phyloP scores from a whole-genome alignment of 768 basidiomycete species.

The Pilatotrama ljubarskyi region DNA sequence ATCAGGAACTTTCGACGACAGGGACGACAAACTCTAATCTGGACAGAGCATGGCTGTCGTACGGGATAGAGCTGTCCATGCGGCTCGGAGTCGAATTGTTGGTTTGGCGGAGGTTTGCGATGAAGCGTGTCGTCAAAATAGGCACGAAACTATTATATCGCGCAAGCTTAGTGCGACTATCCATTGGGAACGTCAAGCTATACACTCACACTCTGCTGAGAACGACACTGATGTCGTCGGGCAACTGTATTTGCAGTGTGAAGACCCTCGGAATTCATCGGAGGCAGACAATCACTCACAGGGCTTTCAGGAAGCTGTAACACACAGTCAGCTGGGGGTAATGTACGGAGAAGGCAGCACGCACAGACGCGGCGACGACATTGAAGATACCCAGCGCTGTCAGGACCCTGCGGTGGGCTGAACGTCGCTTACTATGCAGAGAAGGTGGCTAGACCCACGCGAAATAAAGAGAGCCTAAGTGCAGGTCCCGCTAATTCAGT shows the following conservation, averaged over 20 bases:
- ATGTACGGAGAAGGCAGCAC: neutral
- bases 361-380: neutral
- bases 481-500: neutral
- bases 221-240: neutral
- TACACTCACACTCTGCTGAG: neutral
- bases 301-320: neutral
- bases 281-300: neutral
- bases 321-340: neutral
- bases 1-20: too few species aligned
- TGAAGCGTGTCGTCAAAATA: neutral
- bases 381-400: neutral
- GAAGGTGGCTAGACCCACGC: neutral
- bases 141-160: neutral
- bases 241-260: neutral
- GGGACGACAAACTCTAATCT: too few species aligned
- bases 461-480: neutral
- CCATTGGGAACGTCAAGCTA: too few species aligned
- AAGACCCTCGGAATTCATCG: neutral
- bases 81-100: neutral
- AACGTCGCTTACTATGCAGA: neutral
- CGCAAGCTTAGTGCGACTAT: too few species aligned
- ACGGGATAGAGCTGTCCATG: too few species aligned
- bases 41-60: too few species aligned
- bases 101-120: neutral
- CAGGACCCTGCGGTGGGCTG: neutral